Evolutionary conservation across 352 stramenopile genomes (phyloP).

Genomic region (Pythium phragmitis): DNA sequence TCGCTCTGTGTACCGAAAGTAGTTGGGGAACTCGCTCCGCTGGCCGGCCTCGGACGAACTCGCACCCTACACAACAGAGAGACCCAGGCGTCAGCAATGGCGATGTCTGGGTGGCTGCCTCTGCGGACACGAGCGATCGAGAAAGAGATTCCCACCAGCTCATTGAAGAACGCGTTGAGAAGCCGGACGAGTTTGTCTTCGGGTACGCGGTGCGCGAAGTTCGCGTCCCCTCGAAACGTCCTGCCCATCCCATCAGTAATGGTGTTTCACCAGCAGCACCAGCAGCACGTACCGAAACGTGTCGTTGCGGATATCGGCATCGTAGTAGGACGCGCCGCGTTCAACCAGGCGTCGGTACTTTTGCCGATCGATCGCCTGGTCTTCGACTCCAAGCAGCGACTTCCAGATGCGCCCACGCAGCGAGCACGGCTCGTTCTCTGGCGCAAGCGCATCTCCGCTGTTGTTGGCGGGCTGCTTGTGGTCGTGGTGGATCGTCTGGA

Average conservation of each 20-base stretch:
- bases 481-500: too few relatives aligned
- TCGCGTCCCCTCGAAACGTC: constrained; percentile 86
- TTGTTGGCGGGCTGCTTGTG: too few relatives aligned
- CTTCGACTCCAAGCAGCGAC: constrained; percentile 72
- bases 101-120: too few relatives aligned
- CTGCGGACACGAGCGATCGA: background rate
- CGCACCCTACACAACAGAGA: background rate
- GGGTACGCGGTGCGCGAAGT: constrained; percentile 86
- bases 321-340: constrained; percentile 74
- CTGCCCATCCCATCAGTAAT: constrained; percentile 8
- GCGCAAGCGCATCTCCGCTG: background rate
- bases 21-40: constrained; percentile 20
- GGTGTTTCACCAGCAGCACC: too few relatives aligned
- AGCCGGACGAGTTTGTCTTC: constrained; percentile 90
- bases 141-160: constrained; percentile 40
- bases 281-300: constrained; percentile 58
- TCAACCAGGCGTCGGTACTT: constrained; percentile 73
- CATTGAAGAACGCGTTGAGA: constrained; percentile 92
- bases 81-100: too few relatives aligned
- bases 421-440: constrained; percentile 38
- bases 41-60: constrained; percentile 20
- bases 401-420: constrained; percentile 90
- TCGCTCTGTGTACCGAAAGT: constrained; percentile 17
- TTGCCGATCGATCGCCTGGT: constrained; percentile 50
- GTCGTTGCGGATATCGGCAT: constrained; percentile 90